Base-by-base conservation (phyloP, 208 protist genomes). In the Leishmania gerbilli region DNA sequence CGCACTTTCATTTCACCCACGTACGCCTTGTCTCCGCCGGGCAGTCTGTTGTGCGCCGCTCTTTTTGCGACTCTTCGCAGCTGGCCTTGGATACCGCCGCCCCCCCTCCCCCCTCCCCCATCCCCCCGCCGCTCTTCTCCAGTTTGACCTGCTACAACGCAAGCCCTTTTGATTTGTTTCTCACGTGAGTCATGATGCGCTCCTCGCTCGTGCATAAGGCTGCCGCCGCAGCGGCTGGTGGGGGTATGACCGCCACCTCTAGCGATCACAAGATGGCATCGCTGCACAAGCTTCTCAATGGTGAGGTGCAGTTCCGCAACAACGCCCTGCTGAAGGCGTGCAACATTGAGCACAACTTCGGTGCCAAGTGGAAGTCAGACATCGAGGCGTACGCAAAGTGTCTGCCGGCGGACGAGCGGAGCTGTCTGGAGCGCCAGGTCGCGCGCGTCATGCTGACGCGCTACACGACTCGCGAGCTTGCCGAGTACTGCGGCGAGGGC, bases 331-430 rank as follows among this genome's bases (percentile, higher is more conserved):
- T 98, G 75, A 98, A 98, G 92, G 91, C 79, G 60, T 95, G 91
- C 89, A 95, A 96, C 85, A 90, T 98, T 55, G 91, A 93, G 81
- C 89, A 95, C 87, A 94, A 96, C 86, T 98, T 98, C 69, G 95
- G 95, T 56, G 85, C 91, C 51, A 88, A 88, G 79, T 98, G 93
- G 93, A 86, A 86, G 75, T 56, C 71, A 21, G 95, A 97, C 55
- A 79, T 97, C 65, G 74, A 89, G 81, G 84, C 83, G 37, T 98
- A 96, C 86, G 89, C 89, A n/a, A 86, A 88, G 89, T 86, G 71
- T 34, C 84, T 98, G 58, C 84, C 93, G 53, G 90, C 87, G 34
- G 93, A 95, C 60, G 84, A 95, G 89, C 91, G 91, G 81, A 86
- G 84, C 79, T 64, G 90, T 19, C 68, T 98, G 49, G 87, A 94